Percentiles rank a stretch among this genome's conserved stretches.
These are phyloP conservation scores for Murraya koenigii DNA, from an alignment of 345 rosid genomes.

Conservation along the genomic window DNA sequence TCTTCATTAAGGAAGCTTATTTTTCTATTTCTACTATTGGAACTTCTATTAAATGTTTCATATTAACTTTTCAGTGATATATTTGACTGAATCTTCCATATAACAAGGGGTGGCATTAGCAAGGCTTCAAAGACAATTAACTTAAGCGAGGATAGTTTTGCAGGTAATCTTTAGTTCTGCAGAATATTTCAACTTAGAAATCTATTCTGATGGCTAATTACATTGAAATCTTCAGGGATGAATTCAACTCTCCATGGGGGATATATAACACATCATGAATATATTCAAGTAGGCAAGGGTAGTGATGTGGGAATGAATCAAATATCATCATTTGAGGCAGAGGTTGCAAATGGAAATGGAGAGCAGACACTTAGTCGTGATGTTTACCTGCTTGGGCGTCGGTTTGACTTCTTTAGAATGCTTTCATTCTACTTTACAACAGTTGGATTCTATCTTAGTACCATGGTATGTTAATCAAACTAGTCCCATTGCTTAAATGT, in stretches of 20 bases:
- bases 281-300: constrained; percentile 97
- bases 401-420: constrained; percentile 95
- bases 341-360: constrained; percentile 95
- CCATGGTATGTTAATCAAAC: constrained; percentile 61
- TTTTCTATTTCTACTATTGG: constrained; percentile 4
- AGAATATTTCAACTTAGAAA: background rate
- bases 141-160: constrained; percentile 92
- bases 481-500: background rate
- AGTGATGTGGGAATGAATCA: constrained; percentile 98
- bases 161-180: constrained; percentile 50
- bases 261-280: constrained; percentile 86
- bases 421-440: constrained; percentile 96
- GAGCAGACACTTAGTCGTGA: constrained; percentile 98
- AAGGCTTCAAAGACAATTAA: constrained; percentile 91
- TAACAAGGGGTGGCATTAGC: constrained; percentile 96
- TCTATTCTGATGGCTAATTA: constrained; percentile 22
- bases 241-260: constrained; percentile 95
- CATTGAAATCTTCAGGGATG: constrained; percentile 55
- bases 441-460: constrained; percentile 91
- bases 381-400: constrained; percentile 88
- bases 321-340: constrained; percentile 86
- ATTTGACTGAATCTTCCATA: constrained; percentile 91
- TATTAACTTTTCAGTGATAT: constrained; percentile 64
- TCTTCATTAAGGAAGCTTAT: background rate
- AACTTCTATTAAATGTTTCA: constrained; percentile 16